Evolutionary conservation across 495 filamentous ascomycete species (phyloP), one percentile per base, ranked within the genome.

Genomic region (Parachaetomium inaequale): DNA sequence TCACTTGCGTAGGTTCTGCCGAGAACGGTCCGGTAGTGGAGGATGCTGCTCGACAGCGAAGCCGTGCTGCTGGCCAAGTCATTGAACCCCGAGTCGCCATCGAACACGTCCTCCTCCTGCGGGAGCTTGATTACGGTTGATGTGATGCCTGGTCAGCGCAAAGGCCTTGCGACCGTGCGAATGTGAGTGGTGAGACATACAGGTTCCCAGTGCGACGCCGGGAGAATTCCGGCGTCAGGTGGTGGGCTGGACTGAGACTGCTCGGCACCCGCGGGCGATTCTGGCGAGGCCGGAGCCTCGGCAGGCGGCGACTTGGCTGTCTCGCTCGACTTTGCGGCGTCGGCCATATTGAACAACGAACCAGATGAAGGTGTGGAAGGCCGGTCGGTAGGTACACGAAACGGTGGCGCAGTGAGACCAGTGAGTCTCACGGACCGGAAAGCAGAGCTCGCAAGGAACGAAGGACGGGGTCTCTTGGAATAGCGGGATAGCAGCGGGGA

Each of bases 1-100:
- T 51, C 57, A 51, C 55, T 51, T 34, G 71, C 69, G 55, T 72
- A 74, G 0, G 65, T 67, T 4, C 71, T 61, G 21, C 69, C 71
- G 49, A 70, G 68, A 26, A 70, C 63, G 25, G 63, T 25, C 0
- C 68, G 62, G 17, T 68, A 74, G 19, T 72, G 54, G 62, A 66
- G 58, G 11, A 72, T 58, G 61, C 69, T 72, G 49, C 69, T 68
- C 5, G 58, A 45, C 29, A 70, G 50, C 19, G 71, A 71, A 1
- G 66, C 64, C 1, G 68, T 69, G 29, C 55, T 57, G 55, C 55
- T 57, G 17, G 12, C n/a, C 4, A 45, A 2, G 26, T 46, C 38
- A 14, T n/a, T 46, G 19, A 45, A 46, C 1, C 15, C 40, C 40
- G 55, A 57, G 15, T 57, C 55, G 7, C 40, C 55, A 23, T 57